Percentiles rank a stretch among this genome's conserved stretches.
These are phyloP conservation scores for Rhizoctonia solani DNA, from an alignment of 1,284 basidiomycete species.

Conservation along the genomic window DNA sequence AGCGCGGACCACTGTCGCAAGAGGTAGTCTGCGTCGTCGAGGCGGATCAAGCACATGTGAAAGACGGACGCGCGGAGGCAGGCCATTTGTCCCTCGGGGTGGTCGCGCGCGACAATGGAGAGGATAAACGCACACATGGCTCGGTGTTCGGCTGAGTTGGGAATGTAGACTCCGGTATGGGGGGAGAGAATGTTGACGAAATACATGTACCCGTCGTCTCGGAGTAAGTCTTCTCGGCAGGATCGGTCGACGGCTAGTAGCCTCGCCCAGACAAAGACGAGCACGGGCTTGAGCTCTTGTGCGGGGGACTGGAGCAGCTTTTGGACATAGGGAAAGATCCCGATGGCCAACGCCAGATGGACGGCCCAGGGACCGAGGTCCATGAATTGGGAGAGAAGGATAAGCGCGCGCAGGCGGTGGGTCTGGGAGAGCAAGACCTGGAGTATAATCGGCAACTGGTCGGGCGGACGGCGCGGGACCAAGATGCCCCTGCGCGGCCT, in stretches of 20 bases:
- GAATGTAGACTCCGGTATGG: conserved; percentile 61
- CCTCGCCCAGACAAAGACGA: conserved; percentile 99
- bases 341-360: conserved; percentile 94
- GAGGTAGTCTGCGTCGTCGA: conserved; percentile 87
- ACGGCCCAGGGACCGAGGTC: conserved; percentile 99
- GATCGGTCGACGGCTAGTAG: conserved; percentile 94
- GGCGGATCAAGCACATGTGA: conserved; percentile 82
- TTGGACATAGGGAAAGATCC: conserved; percentile 98
- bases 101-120: conserved; percentile 89
- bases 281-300: conserved; percentile 92
- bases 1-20: conserved; percentile 93
- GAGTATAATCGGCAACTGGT: conserved; percentile 95
- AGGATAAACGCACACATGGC: conserved; percentile 99
- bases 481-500: conserved; percentile 23
- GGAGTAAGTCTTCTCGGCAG: conserved; percentile 89
- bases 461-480: conserved; percentile 83
- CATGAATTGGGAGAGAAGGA: conserved; percentile 96
- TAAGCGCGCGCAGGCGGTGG: conserved; percentile 92
- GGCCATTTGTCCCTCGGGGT: conserved; percentile 82
- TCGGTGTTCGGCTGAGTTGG: conserved; percentile 94
- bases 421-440: conserved; percentile 97
- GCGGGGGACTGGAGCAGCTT: conserved; percentile 95
- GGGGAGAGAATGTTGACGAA: conserved; percentile 79
- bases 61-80: conserved; percentile 87
- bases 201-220: conserved; percentile 85